phyloP scores from a whole-genome alignment of 768 basidiomycete genomes.

The Lactifluus hygrophoroides region DNA sequence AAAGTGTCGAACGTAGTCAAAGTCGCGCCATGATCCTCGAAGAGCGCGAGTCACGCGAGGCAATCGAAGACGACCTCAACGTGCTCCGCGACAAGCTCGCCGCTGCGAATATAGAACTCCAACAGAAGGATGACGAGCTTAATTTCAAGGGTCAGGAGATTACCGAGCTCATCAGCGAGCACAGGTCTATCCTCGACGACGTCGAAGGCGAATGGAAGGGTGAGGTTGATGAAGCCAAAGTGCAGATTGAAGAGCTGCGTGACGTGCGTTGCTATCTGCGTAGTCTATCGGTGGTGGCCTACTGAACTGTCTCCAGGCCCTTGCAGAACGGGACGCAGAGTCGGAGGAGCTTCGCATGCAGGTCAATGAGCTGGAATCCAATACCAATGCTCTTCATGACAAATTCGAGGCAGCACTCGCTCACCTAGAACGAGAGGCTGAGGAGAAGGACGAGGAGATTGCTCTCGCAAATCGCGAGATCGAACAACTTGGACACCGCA shows the following conservation, averaged over 20 bases:
- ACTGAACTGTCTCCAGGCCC: slow-evolving; percentile 36
- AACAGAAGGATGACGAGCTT: slow-evolving; percentile 81
- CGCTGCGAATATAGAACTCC: slow-evolving; percentile 71
- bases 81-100: slow-evolving; percentile 68
- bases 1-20: slow-evolving; percentile 60
- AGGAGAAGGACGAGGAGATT: slow-evolving; percentile 73
- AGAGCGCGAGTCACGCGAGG: slow-evolving; percentile 65
- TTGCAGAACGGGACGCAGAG: slow-evolving; percentile 74
- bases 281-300: background rate
- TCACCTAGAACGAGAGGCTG: slow-evolving; percentile 70
- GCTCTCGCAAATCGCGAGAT: slow-evolving; percentile 67
- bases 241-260: slow-evolving; percentile 69
- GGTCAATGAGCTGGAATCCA: slow-evolving; percentile 67
- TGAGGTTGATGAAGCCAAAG: slow-evolving; percentile 74
- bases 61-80: slow-evolving; percentile 72
- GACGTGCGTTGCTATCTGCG: slow-evolving; percentile 40
- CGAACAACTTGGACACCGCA: slow-evolving; percentile 64
- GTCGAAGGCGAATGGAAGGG: slow-evolving; percentile 84
- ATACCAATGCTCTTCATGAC: slow-evolving; percentile 56
- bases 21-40: slow-evolving; percentile 65
- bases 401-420: slow-evolving; percentile 70
- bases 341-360: slow-evolving; percentile 64
- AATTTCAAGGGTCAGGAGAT: slow-evolving; percentile 72
- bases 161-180: slow-evolving; percentile 67
- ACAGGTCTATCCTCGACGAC: slow-evolving; percentile 58